A percentile compares a stretch with the other conserved stretches of the same genome.
phyloP scores from a whole-genome alignment of 1,284 basidiomycete species.

The Ceratobasidium theobromae region DNA sequence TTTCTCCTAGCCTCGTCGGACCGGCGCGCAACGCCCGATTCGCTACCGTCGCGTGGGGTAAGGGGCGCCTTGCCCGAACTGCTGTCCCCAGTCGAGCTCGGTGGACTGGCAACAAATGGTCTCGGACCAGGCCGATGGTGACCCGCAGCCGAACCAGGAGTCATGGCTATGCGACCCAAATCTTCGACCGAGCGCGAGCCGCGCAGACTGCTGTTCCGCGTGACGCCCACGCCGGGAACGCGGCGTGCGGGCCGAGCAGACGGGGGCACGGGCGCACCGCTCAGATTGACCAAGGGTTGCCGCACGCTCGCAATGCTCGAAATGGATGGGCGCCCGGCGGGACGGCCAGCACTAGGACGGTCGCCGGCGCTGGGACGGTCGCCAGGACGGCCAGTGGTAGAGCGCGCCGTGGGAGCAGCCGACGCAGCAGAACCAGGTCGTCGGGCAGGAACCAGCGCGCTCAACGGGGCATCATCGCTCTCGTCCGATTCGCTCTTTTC shows the following conservation, averaged over 20 bases:
- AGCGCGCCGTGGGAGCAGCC: not conserved
- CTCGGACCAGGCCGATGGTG: not conserved
- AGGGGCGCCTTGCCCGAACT: conserved; percentile 68
- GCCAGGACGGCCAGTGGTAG: too few relatives aligned
- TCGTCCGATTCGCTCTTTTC: conserved; percentile 15
- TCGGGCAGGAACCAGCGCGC: not conserved
- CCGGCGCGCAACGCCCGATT: conserved; percentile 50
- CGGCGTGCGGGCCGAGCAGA: conserved; percentile 8
- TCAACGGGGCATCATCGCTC: conserved; percentile 15
- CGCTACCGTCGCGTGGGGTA: conserved; percentile 73
- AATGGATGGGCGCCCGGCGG: not conserved
- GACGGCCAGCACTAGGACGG: not conserved
- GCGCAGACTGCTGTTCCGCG: conserved; percentile 16
- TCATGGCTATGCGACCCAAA: conserved; percentile 14
- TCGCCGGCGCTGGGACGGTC: too few relatives aligned
- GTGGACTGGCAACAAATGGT: conserved; percentile 15
- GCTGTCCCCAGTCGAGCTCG: conserved; percentile 67
- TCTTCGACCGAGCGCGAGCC: conserved; percentile 29
- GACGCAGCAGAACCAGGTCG: conserved; percentile 22
- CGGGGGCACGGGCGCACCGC: not conserved
- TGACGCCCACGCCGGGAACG: conserved; percentile 20
- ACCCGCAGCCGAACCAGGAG: not conserved
- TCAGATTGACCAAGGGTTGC: not conserved
- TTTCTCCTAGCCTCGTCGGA: conserved; percentile 44
- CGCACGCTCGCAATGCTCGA: not conserved